Percentiles rank a stretch among this genome's conserved stretches.
Evolutionary conservation across 2,329 filamentous ascomycete species (phyloP).

Genomic region (Paradendryphiella salina): DNA sequence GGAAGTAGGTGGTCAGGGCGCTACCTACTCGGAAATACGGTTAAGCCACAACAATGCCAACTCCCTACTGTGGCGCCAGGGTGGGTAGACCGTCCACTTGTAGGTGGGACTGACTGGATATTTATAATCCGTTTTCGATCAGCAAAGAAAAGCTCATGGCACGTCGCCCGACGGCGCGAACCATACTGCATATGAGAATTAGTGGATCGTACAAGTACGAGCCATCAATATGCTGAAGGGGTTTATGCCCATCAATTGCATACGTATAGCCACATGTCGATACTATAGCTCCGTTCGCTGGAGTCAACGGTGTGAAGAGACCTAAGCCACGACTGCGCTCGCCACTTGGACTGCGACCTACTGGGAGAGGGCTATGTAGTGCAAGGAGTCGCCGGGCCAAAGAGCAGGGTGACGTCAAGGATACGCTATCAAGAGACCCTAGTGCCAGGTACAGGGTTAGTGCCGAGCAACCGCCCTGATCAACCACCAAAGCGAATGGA

Average conservation of each 20-base stretch:
- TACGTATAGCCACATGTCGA: not conserved
- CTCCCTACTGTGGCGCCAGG: not conserved
- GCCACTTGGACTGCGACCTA: not conserved
- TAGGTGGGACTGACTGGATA: too few species aligned
- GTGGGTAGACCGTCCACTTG: not conserved
- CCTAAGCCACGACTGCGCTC: too few species aligned
- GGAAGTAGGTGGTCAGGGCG: not conserved
- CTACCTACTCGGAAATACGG: constrained; percentile 1
- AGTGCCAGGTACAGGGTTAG: constrained; percentile 3
- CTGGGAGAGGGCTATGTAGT: not conserved
- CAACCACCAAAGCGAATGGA: not conserved
- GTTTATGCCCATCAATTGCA: not conserved
- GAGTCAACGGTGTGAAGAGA: too few species aligned
- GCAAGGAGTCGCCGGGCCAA: not conserved
- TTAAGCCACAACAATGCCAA: constrained; percentile 6
- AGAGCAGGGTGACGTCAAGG: constrained; percentile 10
- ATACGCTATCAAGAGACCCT: constrained; percentile 1
- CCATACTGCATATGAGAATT: too few species aligned
- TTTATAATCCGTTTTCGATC: too few species aligned
- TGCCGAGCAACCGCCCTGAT: constrained; percentile 1
- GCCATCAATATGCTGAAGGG: not conserved
- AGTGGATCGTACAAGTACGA: not conserved
- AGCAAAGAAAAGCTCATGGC: too few species aligned
- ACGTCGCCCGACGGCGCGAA: too few species aligned
- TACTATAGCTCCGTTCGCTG: not conserved